Percentiles rank a stretch among this genome's conserved stretches.
Evolutionary conservation across 306 rosid species (phyloP).

Genomic region (Inga leiocalycina): DNA sequence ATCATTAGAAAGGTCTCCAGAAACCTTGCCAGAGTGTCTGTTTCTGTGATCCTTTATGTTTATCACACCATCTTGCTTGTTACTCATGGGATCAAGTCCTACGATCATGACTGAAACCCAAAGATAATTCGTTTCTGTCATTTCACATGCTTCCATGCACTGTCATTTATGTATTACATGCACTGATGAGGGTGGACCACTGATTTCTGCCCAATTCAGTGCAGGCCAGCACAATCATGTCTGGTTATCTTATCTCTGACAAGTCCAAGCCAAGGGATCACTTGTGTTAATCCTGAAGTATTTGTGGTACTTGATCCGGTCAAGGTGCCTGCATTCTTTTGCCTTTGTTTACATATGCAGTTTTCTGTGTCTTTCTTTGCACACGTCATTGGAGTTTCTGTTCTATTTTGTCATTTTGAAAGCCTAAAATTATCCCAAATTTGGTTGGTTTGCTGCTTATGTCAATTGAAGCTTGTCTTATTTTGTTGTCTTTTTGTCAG

Average conservation of each 20-base stretch:
- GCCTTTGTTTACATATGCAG: neutral
- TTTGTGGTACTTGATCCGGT: neutral
- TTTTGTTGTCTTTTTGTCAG: neutral
- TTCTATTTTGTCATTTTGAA: neutral
- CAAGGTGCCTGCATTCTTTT: neutral
- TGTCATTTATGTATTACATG: neutral
- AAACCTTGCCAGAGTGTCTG: neutral
- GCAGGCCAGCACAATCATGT: neutral
- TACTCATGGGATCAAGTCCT: neutral
- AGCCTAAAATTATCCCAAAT: neutral
- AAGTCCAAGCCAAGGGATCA: neutral
- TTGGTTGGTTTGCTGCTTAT: neutral
- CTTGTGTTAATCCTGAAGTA: too few relatives aligned
- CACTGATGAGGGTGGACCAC: neutral
- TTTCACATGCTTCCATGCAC: neutral
- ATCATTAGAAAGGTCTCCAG: neutral
- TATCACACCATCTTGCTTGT: neutral
- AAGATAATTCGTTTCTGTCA: neutral
- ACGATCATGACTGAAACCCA: neutral
- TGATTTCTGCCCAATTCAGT: neutral
- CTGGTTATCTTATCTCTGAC: neutral
- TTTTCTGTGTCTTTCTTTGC: neutral
- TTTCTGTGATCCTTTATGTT: neutral
- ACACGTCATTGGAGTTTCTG: neutral
- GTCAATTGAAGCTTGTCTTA: neutral